Conservation (phyloP, 257 asterid genomes). For the Gardenia jasminoides region DNA sequence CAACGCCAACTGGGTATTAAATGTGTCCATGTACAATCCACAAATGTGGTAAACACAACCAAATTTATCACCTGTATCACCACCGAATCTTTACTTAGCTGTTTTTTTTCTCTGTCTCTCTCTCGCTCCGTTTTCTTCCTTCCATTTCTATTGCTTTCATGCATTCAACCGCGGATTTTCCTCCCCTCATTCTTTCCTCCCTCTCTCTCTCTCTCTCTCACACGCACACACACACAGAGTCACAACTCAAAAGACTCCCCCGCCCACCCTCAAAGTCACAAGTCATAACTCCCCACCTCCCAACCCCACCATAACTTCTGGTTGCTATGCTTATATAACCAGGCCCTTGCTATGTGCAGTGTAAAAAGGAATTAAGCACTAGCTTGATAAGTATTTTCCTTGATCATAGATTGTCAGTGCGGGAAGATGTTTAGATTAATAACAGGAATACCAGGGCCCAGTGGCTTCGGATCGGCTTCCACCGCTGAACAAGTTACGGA, state of each 20-base stretch:
- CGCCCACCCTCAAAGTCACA: too few relatives aligned
- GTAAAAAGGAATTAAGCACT: neutral
- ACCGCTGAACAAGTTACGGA: constrained; percentile 71
- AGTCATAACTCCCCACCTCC: neutral
- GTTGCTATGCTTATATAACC: neutral
- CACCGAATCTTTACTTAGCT: constrained; percentile 6
- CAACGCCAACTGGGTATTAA: constrained; percentile 12
- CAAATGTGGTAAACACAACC: neutral
- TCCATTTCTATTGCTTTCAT: neutral
- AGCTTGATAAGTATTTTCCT: neutral
- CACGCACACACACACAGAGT: neutral
- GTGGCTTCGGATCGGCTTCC: constrained; percentile 77
- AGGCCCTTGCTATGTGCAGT: neutral
- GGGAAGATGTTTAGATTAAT: constrained; percentile 52
- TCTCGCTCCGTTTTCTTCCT: neutral
- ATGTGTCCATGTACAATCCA: neutral
- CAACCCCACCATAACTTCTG: neutral
- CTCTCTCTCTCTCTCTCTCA: neutral
- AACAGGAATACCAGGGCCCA: constrained; percentile 61
- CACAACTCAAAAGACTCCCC: neutral
- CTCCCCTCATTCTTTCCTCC: neutral
- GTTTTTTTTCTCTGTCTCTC: too few relatives aligned
- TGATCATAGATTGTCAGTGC: too few relatives aligned
- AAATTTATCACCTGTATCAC: constrained; percentile 15
- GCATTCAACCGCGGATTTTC: neutral